A percentile compares a stretch with the other conserved stretches of the same genome.
Evolutionary conservation across 2,329 filamentous ascomycete species (phyloP).

Genomic region (Colletotrichum abscissum): DNA sequence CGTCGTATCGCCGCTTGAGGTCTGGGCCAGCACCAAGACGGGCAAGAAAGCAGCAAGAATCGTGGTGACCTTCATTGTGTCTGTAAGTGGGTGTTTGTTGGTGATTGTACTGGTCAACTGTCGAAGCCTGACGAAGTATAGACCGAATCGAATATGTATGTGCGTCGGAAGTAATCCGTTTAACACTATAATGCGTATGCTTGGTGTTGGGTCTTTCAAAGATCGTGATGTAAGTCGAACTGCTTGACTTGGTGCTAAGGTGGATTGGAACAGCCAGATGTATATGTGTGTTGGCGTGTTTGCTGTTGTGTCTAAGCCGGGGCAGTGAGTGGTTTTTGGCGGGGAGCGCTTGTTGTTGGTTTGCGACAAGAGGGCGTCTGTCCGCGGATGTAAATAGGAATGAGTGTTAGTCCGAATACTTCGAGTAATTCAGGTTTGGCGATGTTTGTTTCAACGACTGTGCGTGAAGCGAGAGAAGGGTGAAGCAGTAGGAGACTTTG

Average conservation of each 20-base stretch:
- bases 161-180: conserved; percentile 25
- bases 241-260: neutral
- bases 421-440: conserved; percentile 46
- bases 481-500: conserved; percentile 56
- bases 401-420: conserved; percentile 40
- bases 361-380: conserved; percentile 38
- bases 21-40: conserved; percentile 62
- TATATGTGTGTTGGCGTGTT: conserved; percentile 28
- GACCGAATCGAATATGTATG: conserved; percentile 13
- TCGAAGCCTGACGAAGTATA: conserved; percentile 41
- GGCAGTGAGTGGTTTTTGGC: conserved; percentile 20
- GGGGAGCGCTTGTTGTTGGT: conserved; percentile 10
- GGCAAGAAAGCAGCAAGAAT: conserved; percentile 63
- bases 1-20: conserved; percentile 45
- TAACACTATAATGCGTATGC: conserved; percentile 25
- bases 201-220: conserved; percentile 11
- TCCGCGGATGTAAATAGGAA: conserved; percentile 35
- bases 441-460: conserved; percentile 35
- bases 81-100: conserved; percentile 26
- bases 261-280: no score
- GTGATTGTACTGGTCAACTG: conserved; percentile 30
- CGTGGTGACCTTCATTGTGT: conserved; percentile 52
- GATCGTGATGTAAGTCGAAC: neutral
- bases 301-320: conserved; percentile 12
- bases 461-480: conserved; percentile 16